phyloP scores from a whole-genome alignment of 2,329 filamentous ascomycete species.

The Aspergillus quadricinctus region DNA sequence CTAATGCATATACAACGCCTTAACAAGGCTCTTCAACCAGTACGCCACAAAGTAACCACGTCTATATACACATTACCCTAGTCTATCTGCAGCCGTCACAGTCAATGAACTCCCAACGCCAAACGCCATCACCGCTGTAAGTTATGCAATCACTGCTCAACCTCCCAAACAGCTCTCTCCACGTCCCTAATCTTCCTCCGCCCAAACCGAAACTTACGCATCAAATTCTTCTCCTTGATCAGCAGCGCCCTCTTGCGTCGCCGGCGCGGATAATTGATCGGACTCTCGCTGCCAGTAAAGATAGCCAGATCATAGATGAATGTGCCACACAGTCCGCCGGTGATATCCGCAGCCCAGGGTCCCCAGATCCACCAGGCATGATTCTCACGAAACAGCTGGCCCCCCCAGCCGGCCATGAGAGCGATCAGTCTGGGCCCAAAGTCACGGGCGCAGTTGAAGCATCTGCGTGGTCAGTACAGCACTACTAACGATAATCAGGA shows the following conservation, averaged over 20 bases:
- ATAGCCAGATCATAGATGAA: conserved; percentile 34
- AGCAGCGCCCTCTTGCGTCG: conserved; percentile 32
- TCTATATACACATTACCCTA: no score
- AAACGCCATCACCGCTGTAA: no score
- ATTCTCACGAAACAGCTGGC: conserved; percentile 18
- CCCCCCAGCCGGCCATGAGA: conserved; percentile 30
- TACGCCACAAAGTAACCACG: no score
- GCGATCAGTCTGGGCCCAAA: conserved; percentile 32
- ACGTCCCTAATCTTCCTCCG: conserved; percentile 15
- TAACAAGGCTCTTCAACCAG: no score
- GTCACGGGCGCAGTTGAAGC: conserved; percentile 34
- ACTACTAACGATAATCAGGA: no score
- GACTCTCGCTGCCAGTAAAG: conserved; percentile 37
- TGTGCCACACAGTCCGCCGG: conserved; percentile 28
- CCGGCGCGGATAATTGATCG: conserved; percentile 41
- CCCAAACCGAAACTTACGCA: conserved; percentile 12
- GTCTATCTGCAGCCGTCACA: no score
- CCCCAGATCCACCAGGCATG: conserved; percentile 35
- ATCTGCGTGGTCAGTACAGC: conserved; percentile 8
- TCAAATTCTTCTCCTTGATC: conserved; percentile 25
- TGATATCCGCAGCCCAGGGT: conserved; percentile 31
- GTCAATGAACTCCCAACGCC: no score
- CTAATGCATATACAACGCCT: no score
- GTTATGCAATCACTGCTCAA: background rate
- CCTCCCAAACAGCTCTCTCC: conserved; percentile 11